Percentiles rank a stretch among this genome's conserved stretches.
Evolutionary conservation across 208 protist genomes (phyloP).

Genomic region (Leishmania lainsoni): DNA sequence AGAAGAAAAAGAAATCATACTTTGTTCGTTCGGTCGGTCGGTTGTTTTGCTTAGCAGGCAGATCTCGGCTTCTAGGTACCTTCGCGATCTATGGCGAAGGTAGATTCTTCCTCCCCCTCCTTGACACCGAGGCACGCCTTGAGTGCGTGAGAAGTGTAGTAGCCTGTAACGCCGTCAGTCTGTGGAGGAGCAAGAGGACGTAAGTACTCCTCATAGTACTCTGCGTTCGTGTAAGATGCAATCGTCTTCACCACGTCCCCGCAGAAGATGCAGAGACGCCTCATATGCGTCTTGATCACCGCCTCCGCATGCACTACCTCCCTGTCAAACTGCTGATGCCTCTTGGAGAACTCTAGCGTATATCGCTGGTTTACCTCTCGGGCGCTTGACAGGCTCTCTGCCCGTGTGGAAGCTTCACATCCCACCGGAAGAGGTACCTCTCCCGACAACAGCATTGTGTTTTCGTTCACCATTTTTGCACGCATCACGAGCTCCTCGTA

Average conservation of each 20-base stretch:
- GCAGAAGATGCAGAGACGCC: conserved; percentile 21
- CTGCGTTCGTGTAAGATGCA: conserved; percentile 5
- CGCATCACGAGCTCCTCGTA: conserved; percentile 30
- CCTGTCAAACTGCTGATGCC: conserved; percentile 8
- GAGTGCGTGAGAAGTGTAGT: conserved; percentile 6
- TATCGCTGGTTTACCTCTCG: conserved; percentile 11
- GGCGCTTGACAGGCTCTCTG: conserved; percentile 21
- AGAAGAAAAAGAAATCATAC: neutral
- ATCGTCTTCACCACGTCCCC: conserved; percentile 14
- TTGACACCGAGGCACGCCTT: conserved; percentile 20
- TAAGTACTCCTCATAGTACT: conserved; percentile 21
- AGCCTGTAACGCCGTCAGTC: neutral
- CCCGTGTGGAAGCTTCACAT: conserved; percentile 19
- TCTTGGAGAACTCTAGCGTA: conserved; percentile 15
- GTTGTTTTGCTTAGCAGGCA: neutral
- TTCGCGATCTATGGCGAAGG: conserved; percentile 7
- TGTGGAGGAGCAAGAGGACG: neutral
- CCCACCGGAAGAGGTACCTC: conserved; percentile 13
- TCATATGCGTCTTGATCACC: conserved; percentile 9
- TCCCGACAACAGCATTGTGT: conserved; percentile 14
- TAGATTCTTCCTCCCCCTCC: conserved; percentile 2
- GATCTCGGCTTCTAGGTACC: neutral
- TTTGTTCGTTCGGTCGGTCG: neutral
- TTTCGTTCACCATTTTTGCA: conserved; percentile 25
- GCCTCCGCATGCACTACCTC: conserved; percentile 14